Percentiles rank a stretch among this genome's conserved stretches.
Evolutionary conservation across 2,329 filamentous ascomycete genomes (phyloP).

Genomic region (Sporothrix euskadiensis): DNA sequence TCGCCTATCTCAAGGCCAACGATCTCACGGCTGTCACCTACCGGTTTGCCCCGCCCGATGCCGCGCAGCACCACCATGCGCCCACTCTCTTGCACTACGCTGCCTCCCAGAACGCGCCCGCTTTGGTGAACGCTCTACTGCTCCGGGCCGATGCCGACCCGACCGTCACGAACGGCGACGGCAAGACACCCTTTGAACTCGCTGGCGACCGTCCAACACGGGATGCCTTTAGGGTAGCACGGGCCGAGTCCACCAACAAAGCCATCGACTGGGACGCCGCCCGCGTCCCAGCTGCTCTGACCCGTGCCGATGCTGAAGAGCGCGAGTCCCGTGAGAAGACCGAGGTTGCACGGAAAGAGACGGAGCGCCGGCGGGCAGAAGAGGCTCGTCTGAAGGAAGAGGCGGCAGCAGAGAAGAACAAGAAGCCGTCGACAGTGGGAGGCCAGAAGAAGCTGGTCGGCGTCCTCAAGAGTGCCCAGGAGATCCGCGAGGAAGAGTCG

Average conservation of each 20-base stretch:
- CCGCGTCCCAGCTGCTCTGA: constrained; percentile 70
- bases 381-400: constrained; percentile 70
- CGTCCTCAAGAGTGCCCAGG: constrained; percentile 70
- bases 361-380: constrained; percentile 70
- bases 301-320: constrained; percentile 68
- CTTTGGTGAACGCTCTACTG: constrained; percentile 76
- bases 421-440: constrained; percentile 24
- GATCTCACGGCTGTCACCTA: constrained; percentile 66
- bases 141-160: constrained; percentile 75
- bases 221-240: constrained; percentile 87
- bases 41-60: constrained; percentile 68
- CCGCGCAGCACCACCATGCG: constrained; percentile 65
- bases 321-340: constrained; percentile 69
- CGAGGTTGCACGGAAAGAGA: constrained; percentile 67
- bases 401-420: constrained; percentile 53
- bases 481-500: constrained; percentile 79
- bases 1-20: constrained; percentile 82
- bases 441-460: constrained; percentile 53
- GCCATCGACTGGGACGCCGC: constrained; percentile 69
- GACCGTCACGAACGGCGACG: constrained; percentile 67
- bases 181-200: constrained; percentile 84
- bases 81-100: constrained; percentile 84
- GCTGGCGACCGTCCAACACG: constrained; percentile 81
- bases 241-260: constrained; percentile 76
- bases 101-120: constrained; percentile 74